These are phyloP conservation scores for Xylaria multiplex DNA, from an alignment of 2,329 filamentous ascomycete genomes.

Conservation along the genomic window DNA sequence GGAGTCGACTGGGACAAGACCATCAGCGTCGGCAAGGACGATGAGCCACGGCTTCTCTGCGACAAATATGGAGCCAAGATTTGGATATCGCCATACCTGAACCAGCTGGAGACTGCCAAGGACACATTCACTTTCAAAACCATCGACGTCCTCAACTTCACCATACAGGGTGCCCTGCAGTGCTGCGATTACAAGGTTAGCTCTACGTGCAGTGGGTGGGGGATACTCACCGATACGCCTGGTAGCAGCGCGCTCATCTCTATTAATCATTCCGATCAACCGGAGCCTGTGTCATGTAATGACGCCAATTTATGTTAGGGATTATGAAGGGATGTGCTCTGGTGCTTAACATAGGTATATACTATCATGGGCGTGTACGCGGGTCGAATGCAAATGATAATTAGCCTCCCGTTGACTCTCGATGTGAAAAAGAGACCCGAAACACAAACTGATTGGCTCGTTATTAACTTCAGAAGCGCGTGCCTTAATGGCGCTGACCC, in stretches of 20 bases:
- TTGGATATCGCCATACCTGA: slow-evolving; percentile 9
- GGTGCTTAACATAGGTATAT: not conserved
- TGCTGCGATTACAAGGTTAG: not conserved
- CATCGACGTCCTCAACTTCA: too few species aligned
- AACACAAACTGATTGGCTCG: too few species aligned
- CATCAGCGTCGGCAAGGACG: slow-evolving; percentile 10
- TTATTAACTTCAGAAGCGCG: too few species aligned
- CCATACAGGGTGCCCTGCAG: too few species aligned
- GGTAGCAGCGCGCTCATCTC: not conserved
- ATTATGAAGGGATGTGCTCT: not conserved
- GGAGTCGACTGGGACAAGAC: not conserved
- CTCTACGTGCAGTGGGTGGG: slow-evolving; percentile 7
- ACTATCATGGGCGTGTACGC: too few species aligned
- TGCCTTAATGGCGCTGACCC: too few species aligned
- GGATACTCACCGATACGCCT: not conserved
- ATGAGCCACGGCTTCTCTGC: slow-evolving; percentile 12
- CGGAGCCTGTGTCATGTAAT: slow-evolving; percentile 10
- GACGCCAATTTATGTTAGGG: not conserved
- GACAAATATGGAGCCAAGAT: slow-evolving; percentile 4
- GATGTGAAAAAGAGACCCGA: too few species aligned
- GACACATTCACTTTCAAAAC: too few species aligned
- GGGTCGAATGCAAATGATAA: too few species aligned
- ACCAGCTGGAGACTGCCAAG: too few species aligned
- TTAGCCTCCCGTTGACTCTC: too few species aligned
- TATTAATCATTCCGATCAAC: not conserved